Evolutionary conservation across 192 early-diverging fungal species (phyloP).

Genomic region (Coemansia sp.): DNA sequence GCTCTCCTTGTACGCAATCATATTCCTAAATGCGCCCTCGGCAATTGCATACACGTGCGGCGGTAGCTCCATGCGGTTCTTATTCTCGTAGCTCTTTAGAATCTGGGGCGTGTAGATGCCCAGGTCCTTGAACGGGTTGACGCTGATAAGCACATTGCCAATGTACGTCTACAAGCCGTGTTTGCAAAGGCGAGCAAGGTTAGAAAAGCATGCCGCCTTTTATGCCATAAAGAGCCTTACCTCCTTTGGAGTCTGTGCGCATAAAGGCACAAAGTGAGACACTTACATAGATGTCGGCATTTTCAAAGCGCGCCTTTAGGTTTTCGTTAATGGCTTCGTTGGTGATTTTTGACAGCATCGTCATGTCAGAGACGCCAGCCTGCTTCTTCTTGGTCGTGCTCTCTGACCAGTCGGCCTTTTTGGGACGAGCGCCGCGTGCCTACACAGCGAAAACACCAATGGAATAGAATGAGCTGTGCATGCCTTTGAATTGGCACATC

Average conservation of each 20-base stretch:
- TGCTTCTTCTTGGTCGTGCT: conserved; percentile 68
- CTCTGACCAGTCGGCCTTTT: conserved; percentile 74
- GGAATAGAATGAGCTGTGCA: neutral
- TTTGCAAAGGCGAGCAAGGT: neutral
- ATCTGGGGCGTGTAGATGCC: conserved; percentile 92
- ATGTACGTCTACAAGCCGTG: conserved; percentile 75
- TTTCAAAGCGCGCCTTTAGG: conserved; percentile 82
- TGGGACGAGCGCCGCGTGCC: conserved; percentile 43
- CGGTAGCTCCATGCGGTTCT: conserved; percentile 82
- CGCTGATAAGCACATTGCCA: conserved; percentile 82
- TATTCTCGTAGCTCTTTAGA: conserved; percentile 80
- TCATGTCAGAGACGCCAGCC: conserved; percentile 85
- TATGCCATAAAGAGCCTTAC: neutral
- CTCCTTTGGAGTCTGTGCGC: neutral
- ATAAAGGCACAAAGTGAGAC: conserved; percentile 5
- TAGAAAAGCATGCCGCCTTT: no score
- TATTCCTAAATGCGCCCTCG: conserved; percentile 84
- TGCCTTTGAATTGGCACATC: neutral
- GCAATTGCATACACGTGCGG: conserved; percentile 99
- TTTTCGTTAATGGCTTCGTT: conserved; percentile 96
- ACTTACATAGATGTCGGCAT: conserved; percentile 86
- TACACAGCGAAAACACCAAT: conserved; percentile 2
- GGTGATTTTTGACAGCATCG: conserved; percentile 87
- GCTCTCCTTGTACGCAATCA: conserved; percentile 98
- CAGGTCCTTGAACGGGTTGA: conserved; percentile 96